Percentiles rank a stretch among this genome's conserved stretches.
phyloP scores from a whole-genome alignment of 352 stramenopile species.

The Phytophthora palmivora region DNA sequence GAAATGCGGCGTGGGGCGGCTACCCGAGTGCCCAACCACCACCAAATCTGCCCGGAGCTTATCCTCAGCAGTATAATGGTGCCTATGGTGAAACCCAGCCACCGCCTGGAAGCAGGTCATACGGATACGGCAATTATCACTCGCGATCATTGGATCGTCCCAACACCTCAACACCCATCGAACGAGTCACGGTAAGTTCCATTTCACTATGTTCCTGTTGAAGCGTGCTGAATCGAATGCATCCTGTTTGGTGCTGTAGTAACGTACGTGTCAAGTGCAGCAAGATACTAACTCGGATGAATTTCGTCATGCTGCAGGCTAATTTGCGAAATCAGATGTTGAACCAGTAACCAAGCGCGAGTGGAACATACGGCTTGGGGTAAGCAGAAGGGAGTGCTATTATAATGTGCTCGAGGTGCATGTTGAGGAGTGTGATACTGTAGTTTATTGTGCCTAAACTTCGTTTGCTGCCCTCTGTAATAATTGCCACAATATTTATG shows the following conservation, averaged over 20 bases:
- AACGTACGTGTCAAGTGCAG: too few relatives aligned
- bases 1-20: constrained; percentile 29
- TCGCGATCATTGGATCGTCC: constrained; percentile 26
- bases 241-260: constrained; percentile 1
- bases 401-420: constrained; percentile 8
- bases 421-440: constrained; percentile 7
- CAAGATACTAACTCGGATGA: constrained; percentile 2
- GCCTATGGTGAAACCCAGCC: constrained; percentile 26
- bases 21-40: constrained; percentile 23
- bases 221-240: background rate
- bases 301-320: constrained; percentile 24
- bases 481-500: constrained; percentile 23
- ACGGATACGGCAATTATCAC: constrained; percentile 28
- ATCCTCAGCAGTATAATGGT: constrained; percentile 31
- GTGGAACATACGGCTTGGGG: constrained; percentile 5
- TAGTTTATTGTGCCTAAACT: constrained; percentile 11
- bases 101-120: constrained; percentile 20
- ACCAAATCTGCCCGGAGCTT: constrained; percentile 14
- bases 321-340: constrained; percentile 43
- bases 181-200: constrained; percentile 32
- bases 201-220: background rate
- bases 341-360: constrained; percentile 26
- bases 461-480: constrained; percentile 10
- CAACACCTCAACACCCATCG: constrained; percentile 35
- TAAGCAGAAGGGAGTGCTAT: constrained; percentile 3